Evolutionary conservation across 2,329 filamentous ascomycete genomes (phyloP).

Genomic region (Colletotrichum coccodes): DNA sequence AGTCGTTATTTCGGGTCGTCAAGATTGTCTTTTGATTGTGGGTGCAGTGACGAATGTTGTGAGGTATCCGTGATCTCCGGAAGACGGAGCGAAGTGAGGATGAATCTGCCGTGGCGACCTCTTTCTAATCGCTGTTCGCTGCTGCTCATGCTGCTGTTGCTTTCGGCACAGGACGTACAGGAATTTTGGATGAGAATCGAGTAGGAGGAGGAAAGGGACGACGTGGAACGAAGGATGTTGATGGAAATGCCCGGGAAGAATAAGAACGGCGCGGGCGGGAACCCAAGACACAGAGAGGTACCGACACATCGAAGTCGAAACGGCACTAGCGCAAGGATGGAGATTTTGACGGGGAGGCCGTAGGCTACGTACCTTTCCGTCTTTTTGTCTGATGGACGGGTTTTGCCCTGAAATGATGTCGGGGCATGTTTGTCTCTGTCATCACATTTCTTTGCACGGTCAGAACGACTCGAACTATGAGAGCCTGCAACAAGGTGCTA

Average conservation of each 20-base stretch:
- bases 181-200: not conserved
- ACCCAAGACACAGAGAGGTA: conserved; percentile 18
- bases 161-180: not conserved
- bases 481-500: not conserved
- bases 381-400: not conserved
- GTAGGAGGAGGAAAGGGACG: not conserved
- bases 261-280: conserved; percentile 13
- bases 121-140: not conserved
- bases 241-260: conserved; percentile 20
- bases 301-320: conserved; percentile 25
- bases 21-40: not conserved
- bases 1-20: conserved; percentile 27
- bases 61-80: not conserved
- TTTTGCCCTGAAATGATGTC: not conserved
- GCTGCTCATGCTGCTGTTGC: conserved; percentile 2
- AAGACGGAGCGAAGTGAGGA: not conserved
- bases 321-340: conserved; percentile 24
- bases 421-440: conserved; percentile 13
- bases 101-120: not conserved
- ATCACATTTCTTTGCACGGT: not conserved
- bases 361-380: not conserved
- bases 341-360: conserved; percentile 16
- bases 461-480: not conserved
- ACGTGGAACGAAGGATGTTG: not conserved
- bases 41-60: not conserved